Base-by-base conservation (phyloP, 352 stramenopile genomes). In the Phytophthora citricola region DNA sequence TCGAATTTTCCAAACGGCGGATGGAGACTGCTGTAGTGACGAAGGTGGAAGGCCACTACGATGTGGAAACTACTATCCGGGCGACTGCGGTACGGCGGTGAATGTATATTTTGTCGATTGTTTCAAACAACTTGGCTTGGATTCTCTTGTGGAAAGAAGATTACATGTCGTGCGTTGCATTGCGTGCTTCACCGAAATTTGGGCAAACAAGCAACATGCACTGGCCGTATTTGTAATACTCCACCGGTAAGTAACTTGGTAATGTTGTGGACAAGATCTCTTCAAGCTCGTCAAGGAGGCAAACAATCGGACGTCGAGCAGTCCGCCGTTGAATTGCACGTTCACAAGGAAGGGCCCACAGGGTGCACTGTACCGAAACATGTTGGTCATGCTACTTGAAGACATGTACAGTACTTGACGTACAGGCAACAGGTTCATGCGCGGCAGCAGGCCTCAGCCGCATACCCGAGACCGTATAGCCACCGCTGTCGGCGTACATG, bases 1-100 rank as follows among this genome's bases (percentile, higher is more conserved):
- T 91, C n/a, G 78, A 90, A 46, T 76, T 86, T 58, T 82, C 80
- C 7, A 93, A 91, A 62, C 72, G 82, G 26, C 66, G 84, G 29
- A 58, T 88, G 39, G 72, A 86, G 43, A 66, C 44, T 36, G 63
- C 73, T 3, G 29, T 71, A 24, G 32, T 85, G 31, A 69, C 41
- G 53, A 73, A 52, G 32, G 55, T 61, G 57, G 62, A 76, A 52
- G 64, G 49, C 44, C 53, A 36, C 22, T 78, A 73, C 45, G 15
- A 63, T 27, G 57, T 78, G 22, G 62, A 76, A 36, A 76, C 63
- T 26, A 71, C 61, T 20, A 68, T 56, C 29, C 56, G 57, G 31
- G 15, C 60, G 39, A 63, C 62, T 55, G 45, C 48, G 17, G 49
- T 29, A 14, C 55, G 54, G n/a, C 54, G 52, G 10, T 76, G 51